Percentiles rank a stretch among this genome's conserved stretches.
Conservation (phyloP, 805 yeast species). For the Metschnikowia borealis region DNA sequence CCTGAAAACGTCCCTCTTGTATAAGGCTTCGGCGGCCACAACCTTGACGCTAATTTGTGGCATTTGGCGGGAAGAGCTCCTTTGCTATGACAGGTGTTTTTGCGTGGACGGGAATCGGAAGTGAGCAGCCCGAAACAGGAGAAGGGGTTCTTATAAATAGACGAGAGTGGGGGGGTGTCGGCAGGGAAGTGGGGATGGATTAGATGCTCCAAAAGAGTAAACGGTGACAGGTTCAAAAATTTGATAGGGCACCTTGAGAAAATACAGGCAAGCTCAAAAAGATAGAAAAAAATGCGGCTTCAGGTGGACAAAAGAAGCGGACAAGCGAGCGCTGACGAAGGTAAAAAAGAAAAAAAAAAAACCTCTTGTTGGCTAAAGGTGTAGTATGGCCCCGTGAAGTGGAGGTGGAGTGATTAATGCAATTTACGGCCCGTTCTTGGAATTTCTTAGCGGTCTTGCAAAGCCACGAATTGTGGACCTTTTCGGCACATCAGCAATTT, state of each 20-base stretch:
- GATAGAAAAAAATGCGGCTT: slow-evolving; percentile 4
- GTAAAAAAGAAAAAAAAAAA: background rate
- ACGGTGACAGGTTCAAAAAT: background rate
- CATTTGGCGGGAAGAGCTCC: slow-evolving; percentile 8
- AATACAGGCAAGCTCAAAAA: slow-evolving; percentile 4
- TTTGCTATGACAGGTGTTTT: background rate
- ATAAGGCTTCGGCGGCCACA: slow-evolving; percentile 93
- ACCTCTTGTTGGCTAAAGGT: too few species aligned
- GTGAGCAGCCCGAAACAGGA: background rate
- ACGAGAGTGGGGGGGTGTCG: background rate
- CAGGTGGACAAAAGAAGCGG: slow-evolving; percentile 4
- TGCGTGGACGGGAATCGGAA: background rate
- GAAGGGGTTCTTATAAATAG: background rate
- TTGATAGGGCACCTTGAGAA: slow-evolving; percentile 1
- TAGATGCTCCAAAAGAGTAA: background rate
- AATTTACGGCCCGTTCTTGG: background rate
- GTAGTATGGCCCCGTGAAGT: background rate
- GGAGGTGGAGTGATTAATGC: background rate
- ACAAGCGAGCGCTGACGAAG: background rate
- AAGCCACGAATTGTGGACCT: too few species aligned
- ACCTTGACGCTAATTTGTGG: slow-evolving; percentile 58
- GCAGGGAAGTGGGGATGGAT: background rate
- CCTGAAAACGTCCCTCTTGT: slow-evolving; percentile 90
- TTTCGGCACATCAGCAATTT: background rate
- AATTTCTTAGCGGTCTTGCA: background rate